Conservation (phyloP, 176 grass and related monocot species). For the Lolium rigidum region DNA sequence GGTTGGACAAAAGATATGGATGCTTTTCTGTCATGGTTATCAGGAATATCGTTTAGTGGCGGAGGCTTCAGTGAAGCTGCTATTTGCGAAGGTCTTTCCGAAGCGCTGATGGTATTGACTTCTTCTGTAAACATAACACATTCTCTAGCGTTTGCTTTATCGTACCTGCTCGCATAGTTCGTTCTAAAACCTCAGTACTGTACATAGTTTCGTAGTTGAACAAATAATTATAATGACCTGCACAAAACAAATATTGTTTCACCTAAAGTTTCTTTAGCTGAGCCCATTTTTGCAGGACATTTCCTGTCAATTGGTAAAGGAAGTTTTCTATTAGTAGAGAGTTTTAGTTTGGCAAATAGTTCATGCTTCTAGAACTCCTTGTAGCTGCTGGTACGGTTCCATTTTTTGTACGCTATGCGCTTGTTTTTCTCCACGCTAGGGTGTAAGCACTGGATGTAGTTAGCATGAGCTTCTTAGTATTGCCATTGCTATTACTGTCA, state of each 20-base stretch:
- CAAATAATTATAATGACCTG: slow-evolving; percentile 24
- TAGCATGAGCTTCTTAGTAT: slow-evolving; percentile 6
- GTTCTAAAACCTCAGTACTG: slow-evolving; percentile 2
- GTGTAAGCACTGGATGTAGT: slow-evolving; percentile 14
- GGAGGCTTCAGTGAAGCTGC: slow-evolving; percentile 83
- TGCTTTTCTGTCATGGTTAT: slow-evolving; percentile 75
- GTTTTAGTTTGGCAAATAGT: slow-evolving; percentile 27
- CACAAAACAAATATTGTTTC: not conserved
- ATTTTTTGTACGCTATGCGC: slow-evolving; percentile 10
- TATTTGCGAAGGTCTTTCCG: slow-evolving; percentile 87
- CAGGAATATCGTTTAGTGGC: slow-evolving; percentile 79
- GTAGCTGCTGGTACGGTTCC: not conserved
- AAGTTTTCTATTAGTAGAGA: slow-evolving; percentile 7
- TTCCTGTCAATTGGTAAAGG: slow-evolving; percentile 14
- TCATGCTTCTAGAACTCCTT: slow-evolving; percentile 21
- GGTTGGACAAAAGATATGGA: slow-evolving; percentile 94
- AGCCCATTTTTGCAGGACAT: slow-evolving; percentile 19
- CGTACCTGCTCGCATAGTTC: slow-evolving; percentile 5
- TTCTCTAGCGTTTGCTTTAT: not conserved
- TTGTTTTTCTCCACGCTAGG: not conserved
- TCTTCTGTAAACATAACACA: not conserved
- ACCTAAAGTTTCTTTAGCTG: not conserved
- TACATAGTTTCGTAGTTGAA: slow-evolving; percentile 15
- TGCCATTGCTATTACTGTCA: not conserved
- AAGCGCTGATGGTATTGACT: slow-evolving; percentile 74